phyloP scores from a whole-genome alignment of 805 yeast genomes.

The Saturnispora galanensis region DNA sequence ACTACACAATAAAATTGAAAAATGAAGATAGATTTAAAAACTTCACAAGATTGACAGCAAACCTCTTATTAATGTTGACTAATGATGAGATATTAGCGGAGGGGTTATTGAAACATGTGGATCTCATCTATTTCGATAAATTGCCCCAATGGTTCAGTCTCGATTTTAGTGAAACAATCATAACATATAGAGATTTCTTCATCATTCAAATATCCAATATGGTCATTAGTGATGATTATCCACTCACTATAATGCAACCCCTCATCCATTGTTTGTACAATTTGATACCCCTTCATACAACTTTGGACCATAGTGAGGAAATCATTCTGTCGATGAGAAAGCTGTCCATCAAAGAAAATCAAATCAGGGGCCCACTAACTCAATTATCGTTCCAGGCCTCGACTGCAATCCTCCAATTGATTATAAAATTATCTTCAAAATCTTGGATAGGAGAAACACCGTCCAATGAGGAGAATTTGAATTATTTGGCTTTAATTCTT shows the following conservation, averaged over 20 bases:
- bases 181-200: constrained; percentile 55
- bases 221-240: constrained; percentile 27
- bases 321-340: constrained; percentile 15
- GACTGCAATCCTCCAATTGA: constrained; percentile 33
- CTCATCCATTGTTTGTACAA: constrained; percentile 55
- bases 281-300: constrained; percentile 34
- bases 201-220: constrained; percentile 42
- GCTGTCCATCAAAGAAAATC: constrained; percentile 9
- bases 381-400: constrained; percentile 47
- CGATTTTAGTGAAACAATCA: constrained; percentile 17
- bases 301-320: constrained; percentile 1
- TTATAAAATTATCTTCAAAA: constrained; percentile 30
- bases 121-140: constrained; percentile 31
- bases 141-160: constrained; percentile 45
- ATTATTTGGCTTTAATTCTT: constrained; percentile 48
- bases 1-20: constrained; percentile 44
- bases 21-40: constrained; percentile 29
- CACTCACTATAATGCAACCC: constrained; percentile 33
- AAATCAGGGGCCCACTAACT: constrained; percentile 9
- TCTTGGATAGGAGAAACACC: constrained; percentile 27
- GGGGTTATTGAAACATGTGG: constrained; percentile 37
- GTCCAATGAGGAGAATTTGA: constrained; percentile 34
- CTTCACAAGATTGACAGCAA: constrained; percentile 41
- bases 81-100: constrained; percentile 28
- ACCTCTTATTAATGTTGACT: constrained; percentile 41